Evolutionary conservation across 106 monocot species (phyloP).

Genomic region (Agapanthus africanus): DNA sequence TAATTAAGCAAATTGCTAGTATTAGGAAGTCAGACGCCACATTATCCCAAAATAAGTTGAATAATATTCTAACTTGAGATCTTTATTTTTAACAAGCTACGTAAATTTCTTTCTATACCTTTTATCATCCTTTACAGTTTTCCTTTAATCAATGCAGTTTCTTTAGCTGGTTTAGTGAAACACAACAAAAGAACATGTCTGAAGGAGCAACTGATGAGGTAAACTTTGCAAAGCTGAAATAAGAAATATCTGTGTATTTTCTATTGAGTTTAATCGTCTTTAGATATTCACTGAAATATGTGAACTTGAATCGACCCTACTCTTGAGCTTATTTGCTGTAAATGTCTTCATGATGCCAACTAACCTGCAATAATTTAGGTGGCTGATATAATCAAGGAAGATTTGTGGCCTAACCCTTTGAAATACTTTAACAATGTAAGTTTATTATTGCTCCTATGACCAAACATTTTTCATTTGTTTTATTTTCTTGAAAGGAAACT

Average conservation of each 20-base stretch:
- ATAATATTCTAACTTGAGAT: neutral
- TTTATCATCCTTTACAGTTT: neutral
- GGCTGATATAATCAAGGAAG: slow-evolving; percentile 63
- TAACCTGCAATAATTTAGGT: slow-evolving; percentile 18
- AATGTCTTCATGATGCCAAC: slow-evolving; percentile 4
- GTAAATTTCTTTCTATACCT: neutral
- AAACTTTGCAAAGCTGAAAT: neutral
- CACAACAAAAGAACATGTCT: slow-evolving; percentile 26
- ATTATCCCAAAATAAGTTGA: too few species aligned
- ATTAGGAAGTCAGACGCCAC: neutral
- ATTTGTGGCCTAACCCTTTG: slow-evolving; percentile 63
- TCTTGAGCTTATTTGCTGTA: neutral
- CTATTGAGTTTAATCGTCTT: too few species aligned
- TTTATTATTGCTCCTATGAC: neutral
- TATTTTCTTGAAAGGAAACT: neutral
- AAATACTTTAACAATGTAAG: slow-evolving; percentile 61
- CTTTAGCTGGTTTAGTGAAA: slow-evolving; percentile 73
- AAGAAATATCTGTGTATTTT: neutral
- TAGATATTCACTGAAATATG: too few species aligned
- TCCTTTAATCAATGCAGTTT: slow-evolving; percentile 41
- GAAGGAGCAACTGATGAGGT: slow-evolving; percentile 64
- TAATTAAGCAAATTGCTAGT: neutral
- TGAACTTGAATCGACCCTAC: too few species aligned
- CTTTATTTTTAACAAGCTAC: neutral
- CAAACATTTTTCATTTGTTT: neutral